These are phyloP conservation scores for Yamagishiella unicocca DNA, from an alignment of 139 green algal genomes.

Conservation along the genomic window DNA sequence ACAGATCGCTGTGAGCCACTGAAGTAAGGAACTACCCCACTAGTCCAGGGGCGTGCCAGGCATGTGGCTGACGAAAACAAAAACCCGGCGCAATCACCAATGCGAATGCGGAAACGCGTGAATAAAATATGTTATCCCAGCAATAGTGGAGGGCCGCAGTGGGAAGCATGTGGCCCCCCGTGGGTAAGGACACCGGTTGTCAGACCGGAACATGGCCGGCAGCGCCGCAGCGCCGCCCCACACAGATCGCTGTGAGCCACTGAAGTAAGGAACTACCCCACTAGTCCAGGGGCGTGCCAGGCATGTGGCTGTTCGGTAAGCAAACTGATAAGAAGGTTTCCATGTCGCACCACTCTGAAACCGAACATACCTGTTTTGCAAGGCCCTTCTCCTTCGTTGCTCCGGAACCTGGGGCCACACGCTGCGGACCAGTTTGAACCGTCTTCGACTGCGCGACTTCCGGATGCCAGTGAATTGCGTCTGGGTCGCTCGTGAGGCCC, in stretches of 20 bases:
- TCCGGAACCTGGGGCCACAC: background rate
- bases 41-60: background rate
- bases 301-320: background rate
- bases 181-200: constrained; percentile 42
- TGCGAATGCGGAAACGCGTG: too few species aligned
- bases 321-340: background rate
- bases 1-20: constrained; percentile 11
- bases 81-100: too few species aligned
- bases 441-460: background rate
- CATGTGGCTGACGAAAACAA: constrained; percentile 10
- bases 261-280: constrained; percentile 36
- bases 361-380: constrained; percentile 49
- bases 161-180: background rate
- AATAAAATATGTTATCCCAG: constrained; percentile 24
- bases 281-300: background rate
- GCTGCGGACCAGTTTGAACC: background rate
- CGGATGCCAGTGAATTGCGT: constrained; percentile 8
- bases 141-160: background rate
- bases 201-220: constrained; percentile 1
- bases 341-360: background rate
- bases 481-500: background rate
- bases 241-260: constrained; percentile 4
- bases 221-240: background rate
- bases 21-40: constrained; percentile 35
- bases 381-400: constrained; percentile 59